Conservation (phyloP, 805 yeast genomes). For the Candida rishiriensis region DNA sequence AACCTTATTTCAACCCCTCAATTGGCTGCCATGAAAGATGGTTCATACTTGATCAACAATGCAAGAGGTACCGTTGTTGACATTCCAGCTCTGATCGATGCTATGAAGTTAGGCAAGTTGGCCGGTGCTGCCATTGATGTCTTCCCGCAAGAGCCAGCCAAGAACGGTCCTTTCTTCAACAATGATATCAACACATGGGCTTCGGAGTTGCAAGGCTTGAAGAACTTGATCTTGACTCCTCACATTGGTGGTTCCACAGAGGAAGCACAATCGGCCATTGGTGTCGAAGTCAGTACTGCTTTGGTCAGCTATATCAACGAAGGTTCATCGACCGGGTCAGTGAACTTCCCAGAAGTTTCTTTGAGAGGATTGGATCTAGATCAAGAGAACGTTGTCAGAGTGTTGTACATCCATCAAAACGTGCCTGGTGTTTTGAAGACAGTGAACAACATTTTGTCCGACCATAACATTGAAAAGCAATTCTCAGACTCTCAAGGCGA, state of each 20-base stretch:
- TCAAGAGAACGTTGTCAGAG: constrained; percentile 86
- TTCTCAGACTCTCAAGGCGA: constrained; percentile 96
- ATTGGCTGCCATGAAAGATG: constrained; percentile 94
- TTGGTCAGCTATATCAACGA: constrained; percentile 90
- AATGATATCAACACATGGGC: constrained; percentile 78
- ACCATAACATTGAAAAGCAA: constrained; percentile 96
- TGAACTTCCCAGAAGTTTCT: constrained; percentile 97
- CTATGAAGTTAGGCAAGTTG: constrained; percentile 86
- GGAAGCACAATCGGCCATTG: constrained; percentile 97
- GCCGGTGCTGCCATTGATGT: constrained; percentile 98
- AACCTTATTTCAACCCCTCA: constrained; percentile 86
- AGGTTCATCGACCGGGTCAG: constrained; percentile 93
- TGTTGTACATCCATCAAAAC: constrained; percentile 92
- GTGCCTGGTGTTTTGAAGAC: constrained; percentile 98
- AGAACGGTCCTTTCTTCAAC: constrained; percentile 82
- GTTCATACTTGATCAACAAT: constrained; percentile 90
- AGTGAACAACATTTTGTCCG: constrained; percentile 91
- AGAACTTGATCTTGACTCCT: constrained; percentile 91
- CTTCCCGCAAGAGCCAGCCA: constrained; percentile 95
- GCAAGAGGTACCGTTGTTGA: constrained; percentile 98
- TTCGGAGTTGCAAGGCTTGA: constrained; percentile 71
- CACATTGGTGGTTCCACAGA: constrained; percentile 99
- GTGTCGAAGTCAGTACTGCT: constrained; percentile 87
- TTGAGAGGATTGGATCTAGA: constrained; percentile 84
- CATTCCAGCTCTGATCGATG: constrained; percentile 87